phyloP scores from a whole-genome alignment of 2,329 filamentous ascomycete species.

The Onygenales sp. region DNA sequence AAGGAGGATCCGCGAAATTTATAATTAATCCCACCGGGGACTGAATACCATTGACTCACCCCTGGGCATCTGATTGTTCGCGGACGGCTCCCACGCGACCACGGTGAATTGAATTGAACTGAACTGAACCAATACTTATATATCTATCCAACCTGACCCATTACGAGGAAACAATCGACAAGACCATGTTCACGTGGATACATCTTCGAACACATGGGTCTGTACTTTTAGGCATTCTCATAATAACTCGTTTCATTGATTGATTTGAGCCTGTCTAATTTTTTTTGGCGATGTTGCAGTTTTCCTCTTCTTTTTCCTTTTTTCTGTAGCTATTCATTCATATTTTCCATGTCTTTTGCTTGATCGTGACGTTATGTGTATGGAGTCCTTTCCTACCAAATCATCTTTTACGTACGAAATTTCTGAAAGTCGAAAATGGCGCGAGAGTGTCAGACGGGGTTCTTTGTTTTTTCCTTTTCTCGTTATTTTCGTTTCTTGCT shows the following conservation, averaged over 20 bases:
- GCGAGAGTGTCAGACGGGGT: background rate
- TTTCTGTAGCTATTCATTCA: background rate
- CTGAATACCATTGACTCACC: no score
- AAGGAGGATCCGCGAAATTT: no score
- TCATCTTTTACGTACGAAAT: background rate
- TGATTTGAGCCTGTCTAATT: background rate
- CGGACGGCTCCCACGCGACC: no score
- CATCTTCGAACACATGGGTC: background rate
- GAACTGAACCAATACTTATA: no score
- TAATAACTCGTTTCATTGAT: background rate
- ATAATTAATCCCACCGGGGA: no score
- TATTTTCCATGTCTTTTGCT: background rate
- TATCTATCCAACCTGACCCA: no score
- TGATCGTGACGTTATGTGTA: background rate
- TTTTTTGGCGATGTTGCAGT: background rate
- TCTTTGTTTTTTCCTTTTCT: background rate
- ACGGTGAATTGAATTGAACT: no score
- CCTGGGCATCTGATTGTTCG: no score
- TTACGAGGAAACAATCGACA: no score
- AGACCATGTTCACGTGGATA: no score
- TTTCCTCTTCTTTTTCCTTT: background rate
- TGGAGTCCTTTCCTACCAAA: background rate
- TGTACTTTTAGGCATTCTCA: slow-evolving; percentile 6
- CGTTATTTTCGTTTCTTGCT: background rate
- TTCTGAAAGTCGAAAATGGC: background rate